Base-by-base conservation (phyloP, 345 rosid species). In the Melaleuca alternifolia region DNA sequence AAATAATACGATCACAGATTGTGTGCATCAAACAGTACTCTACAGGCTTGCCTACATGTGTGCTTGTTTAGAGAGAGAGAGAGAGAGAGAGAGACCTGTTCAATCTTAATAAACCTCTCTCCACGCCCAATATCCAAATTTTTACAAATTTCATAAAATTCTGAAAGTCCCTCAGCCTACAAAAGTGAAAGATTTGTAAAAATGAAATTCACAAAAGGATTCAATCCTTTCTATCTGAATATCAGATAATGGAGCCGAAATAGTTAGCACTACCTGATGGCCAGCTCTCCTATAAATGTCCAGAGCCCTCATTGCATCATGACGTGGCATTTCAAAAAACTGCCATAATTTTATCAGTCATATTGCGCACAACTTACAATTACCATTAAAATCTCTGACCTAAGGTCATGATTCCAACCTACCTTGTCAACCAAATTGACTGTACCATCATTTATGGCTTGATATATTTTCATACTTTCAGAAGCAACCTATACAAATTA, bases 271-370 rank as follows among this genome's bases (percentile, higher is more conserved):
- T 93, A 97, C 99, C 99, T 96, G 99, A 88, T 95, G 95, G 71
- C 97, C 95, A 20, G 98, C 93, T 89, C 96, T 93, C 89, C 94
- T 94, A 89, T 97, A 97, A 89, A 96, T 90, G 57, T 94, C 96
- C 91, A 96, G 86, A 51, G 96, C 99, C 93, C 88, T 97, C 62
- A 93, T 51, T 89, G 99, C 98, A 93, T 97, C 99, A 83, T 86
- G 88, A 41, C 96, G 94, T 91, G 91, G 96, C 99, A 97, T 97
- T 91, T 97, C 99, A 88, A 97, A 97, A 93, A 97, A 97, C 99
- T 97, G 94, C n/a, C 89, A 85, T 37, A 54, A 85, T 51, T 52
- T 82, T 83, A 86, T 84, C 81, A 59, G 89, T 82, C 87, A 85
- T 75, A 77, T 87, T 76, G 48, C 1, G 1, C 44, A 28, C 62